Evolutionary conservation across 2,329 filamentous ascomycete genomes (phyloP).

Genomic region (Orbilia oligospora): DNA sequence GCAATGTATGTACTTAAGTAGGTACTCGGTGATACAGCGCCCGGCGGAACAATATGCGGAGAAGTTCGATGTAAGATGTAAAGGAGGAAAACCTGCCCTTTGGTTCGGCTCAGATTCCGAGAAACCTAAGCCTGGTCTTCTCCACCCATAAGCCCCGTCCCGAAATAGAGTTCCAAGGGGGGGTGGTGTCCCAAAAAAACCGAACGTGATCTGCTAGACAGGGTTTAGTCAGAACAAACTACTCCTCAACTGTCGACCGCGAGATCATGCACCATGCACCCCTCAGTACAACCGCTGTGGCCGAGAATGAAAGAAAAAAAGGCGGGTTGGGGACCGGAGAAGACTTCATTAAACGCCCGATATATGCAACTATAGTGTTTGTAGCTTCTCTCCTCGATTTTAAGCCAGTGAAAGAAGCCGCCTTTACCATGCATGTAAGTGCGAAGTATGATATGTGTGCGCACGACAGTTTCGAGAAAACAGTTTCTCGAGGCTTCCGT

Average conservation of each 20-base stretch:
- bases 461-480: not conserved
- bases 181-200: slow-evolving; percentile 14
- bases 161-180: slow-evolving; percentile 30
- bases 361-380: not conserved
- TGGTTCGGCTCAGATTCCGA: slow-evolving; percentile 26
- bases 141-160: slow-evolving; percentile 8
- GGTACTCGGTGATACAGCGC: slow-evolving; percentile 3
- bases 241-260: not conserved
- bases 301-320: not conserved
- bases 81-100: slow-evolving; percentile 12
- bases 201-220: slow-evolving; percentile 17
- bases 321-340: not conserved
- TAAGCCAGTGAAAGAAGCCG: not conserved
- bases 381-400: not conserved
- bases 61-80: slow-evolving; percentile 24
- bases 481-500: not conserved
- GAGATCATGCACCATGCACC: slow-evolving; percentile 11
- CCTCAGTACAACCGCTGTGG: not conserved
- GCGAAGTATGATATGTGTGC: too few relatives aligned
- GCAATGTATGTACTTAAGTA: not conserved
- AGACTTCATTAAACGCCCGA: slow-evolving; percentile 3
- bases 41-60: slow-evolving; percentile 23
- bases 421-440: not conserved
- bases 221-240: slow-evolving; percentile 10
- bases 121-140: slow-evolving; percentile 23